These are phyloP conservation scores for Capsicum pubescens DNA, from an alignment of 257 asterid species.

Conservation along the genomic window DNA sequence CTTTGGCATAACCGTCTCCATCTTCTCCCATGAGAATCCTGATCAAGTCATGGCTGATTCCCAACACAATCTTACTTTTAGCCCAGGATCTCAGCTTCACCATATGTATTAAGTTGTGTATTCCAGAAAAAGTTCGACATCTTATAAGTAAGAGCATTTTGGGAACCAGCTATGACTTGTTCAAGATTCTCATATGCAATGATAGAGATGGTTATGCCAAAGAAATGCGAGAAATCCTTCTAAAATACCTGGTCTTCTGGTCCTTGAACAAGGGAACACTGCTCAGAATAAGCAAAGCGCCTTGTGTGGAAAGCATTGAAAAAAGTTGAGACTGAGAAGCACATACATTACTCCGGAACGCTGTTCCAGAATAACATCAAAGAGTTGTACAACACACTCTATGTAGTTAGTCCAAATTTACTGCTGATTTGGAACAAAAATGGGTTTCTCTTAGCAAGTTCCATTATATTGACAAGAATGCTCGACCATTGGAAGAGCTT, in stretches of 20 bases:
- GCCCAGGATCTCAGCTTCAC: no score
- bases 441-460: conserved; percentile 47
- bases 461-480: conserved; percentile 37
- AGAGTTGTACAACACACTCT: no score
- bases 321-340: conserved; percentile 49
- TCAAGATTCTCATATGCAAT: conserved; percentile 54
- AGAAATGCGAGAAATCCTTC: conserved; percentile 46
- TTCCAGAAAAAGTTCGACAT: no score
- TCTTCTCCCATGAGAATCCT: conserved; percentile 50
- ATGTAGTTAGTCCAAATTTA: conserved; percentile 25
- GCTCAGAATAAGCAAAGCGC: conserved; percentile 60
- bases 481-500: conserved; percentile 46
- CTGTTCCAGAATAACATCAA: no score
- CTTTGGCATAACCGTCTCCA: conserved; percentile 19
- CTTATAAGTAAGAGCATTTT: conserved; percentile 40
- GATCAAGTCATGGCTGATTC: conserved; percentile 36
- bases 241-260: conserved; percentile 62
- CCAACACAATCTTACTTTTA: no score
- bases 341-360: neutral
- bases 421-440: conserved; percentile 28
- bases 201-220: conserved; percentile 25
- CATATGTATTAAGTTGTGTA: no score
- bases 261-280: conserved; percentile 83
- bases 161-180: conserved; percentile 59
- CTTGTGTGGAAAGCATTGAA: conserved; percentile 58